phyloP scores from a whole-genome alignment of 2,329 filamentous ascomycete genomes.

The Stachybotrys elegans region DNA sequence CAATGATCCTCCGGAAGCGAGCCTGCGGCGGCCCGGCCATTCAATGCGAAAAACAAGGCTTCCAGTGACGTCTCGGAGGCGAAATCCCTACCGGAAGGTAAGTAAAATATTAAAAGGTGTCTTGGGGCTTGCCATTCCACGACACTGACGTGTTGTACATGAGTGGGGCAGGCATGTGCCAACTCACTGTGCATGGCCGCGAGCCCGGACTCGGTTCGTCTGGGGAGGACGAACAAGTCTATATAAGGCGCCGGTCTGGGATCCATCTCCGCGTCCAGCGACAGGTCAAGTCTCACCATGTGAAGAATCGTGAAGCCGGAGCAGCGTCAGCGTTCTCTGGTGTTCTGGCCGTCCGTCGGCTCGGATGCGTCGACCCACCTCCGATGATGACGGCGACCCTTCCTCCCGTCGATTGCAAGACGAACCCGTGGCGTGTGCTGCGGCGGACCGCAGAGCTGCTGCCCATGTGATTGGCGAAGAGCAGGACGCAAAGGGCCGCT shows the following conservation, averaged over 20 bases:
- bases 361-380: background rate
- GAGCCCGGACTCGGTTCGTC: conserved; percentile 6
- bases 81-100: too few relatives aligned
- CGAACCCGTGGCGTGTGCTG: conserved; percentile 22
- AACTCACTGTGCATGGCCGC: conserved; percentile 21
- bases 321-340: too few relatives aligned
- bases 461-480: conserved; percentile 14
- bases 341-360: background rate
- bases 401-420: conserved; percentile 9
- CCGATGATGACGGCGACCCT: too few relatives aligned
- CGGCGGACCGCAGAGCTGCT: background rate
- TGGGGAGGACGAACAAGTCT: conserved; percentile 11
- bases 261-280: background rate
- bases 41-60: background rate
- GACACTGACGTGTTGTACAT: conserved; percentile 17
- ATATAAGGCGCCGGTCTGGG: conserved; percentile 13
- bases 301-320: background rate
- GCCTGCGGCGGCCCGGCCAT: background rate
- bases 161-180: conserved; percentile 21
- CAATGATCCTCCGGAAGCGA: too few relatives aligned
- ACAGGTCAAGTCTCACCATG: background rate
- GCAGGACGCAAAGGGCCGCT: too few relatives aligned
- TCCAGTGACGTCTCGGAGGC: too few relatives aligned
- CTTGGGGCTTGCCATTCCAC: background rate
- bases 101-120: too few relatives aligned